Base-by-base conservation (phyloP, 305 asterid species). In the Solanum hybrid region DNA sequence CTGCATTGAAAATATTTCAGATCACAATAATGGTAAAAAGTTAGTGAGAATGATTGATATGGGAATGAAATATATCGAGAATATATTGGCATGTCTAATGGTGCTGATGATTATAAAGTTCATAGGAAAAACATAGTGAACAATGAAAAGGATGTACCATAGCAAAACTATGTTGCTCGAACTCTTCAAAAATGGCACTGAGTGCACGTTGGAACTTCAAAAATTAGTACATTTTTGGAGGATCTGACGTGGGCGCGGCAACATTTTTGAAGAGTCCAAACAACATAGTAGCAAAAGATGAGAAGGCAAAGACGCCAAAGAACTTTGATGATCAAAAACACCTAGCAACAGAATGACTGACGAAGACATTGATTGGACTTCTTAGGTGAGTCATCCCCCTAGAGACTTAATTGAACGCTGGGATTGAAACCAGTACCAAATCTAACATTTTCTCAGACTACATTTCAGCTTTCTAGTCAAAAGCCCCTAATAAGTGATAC, bases 1-100 rank as follows among this genome's bases (percentile, higher is more conserved):
- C 89, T 88, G 86, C 89, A 88, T 12, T 34, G 27, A 78, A 64
- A 78, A 9, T 85, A 38, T 13, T 86, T 86, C 78, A 60, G 10
- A 31, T 32, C 78, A 12, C 60, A 34, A 69, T 5, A 36, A 29
- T 2, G 29, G 51, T 35, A 17, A 86, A 35, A n/a, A 22, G 85
- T 36, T 36, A 36, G 64, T 36, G 11, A 27, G 60, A 79, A 24
- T 79, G 32, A 0, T 78, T 35, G 10, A 37, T 37, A 37, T 0
- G 42, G 64, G 34, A 37, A 37, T 79, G 34, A 37, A 37, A 79
- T 79, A 79, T 37, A 37, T 79, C 34, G 0, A 36, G 12, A 36
- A 79, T 78, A n/a, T 37, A 37, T 79, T 37, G 60, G 22, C 85
- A n/a, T 12, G 60, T 37, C 34, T 6, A 79, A 38, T 24, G 12